Conservation (phyloP, 169 alveolate genomes). For the Cryptosporidium xiaoi region DNA sequence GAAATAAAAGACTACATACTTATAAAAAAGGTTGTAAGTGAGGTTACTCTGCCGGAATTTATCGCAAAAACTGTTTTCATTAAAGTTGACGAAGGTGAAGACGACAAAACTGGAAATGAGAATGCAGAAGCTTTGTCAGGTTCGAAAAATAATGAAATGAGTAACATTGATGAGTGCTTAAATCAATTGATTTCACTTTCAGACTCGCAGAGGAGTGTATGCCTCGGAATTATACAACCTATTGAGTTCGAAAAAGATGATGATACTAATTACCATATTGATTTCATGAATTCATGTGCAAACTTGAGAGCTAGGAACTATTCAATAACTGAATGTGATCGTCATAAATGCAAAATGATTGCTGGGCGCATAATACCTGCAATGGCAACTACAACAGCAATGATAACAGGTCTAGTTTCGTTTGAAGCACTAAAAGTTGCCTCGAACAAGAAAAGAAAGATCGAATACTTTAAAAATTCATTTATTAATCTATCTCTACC, state of each 20-base stretch:
- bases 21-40: conserved; percentile 75
- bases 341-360: conserved; percentile 95
- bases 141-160: conserved; percentile 28
- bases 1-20: conserved; percentile 73
- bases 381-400: conserved; percentile 99
- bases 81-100: conserved; percentile 88
- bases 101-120: conserved; percentile 77
- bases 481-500: conserved; percentile 95
- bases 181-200: conserved; percentile 73
- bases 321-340: conserved; percentile 90
- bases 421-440: conserved; percentile 84
- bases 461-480: conserved; percentile 90
- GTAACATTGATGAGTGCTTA: conserved; percentile 81
- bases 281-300: conserved; percentile 95
- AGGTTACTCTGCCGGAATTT: conserved; percentile 77
- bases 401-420: conserved; percentile 97
- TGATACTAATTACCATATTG: conserved; percentile 97
- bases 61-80: conserved; percentile 80
- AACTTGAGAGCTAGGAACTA: conserved; percentile 97
- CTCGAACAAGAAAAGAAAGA: conserved; percentile 83
- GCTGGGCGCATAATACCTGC: conserved; percentile 99
- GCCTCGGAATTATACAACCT: conserved; percentile 79
- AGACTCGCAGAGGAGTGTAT: conserved; percentile 77
- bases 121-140: conserved; percentile 34
- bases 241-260: conserved; percentile 99